Percentiles rank a stretch among this genome's conserved stretches.
phyloP scores from a whole-genome alignment of 768 basidiomycete species.

The Mycena leptocephala region DNA sequence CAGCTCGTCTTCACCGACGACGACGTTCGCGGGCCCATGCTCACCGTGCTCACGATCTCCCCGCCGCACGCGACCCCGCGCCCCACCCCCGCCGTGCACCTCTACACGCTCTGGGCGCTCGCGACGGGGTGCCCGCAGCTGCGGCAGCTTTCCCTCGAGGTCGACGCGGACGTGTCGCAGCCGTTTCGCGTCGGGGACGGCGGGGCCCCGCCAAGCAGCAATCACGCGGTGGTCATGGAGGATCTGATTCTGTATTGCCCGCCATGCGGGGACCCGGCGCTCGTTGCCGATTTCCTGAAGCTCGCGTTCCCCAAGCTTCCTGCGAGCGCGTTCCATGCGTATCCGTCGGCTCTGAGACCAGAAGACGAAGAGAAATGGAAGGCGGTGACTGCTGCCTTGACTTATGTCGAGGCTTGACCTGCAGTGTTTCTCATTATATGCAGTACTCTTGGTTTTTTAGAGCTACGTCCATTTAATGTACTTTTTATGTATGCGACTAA shows the following conservation, averaged over 20 bases:
- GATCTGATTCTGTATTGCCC: slow-evolving; percentile 29
- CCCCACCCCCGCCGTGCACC: not conserved
- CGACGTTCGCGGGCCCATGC: slow-evolving; percentile 28
- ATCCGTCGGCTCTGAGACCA: not conserved
- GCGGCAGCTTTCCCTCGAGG: slow-evolving; percentile 24
- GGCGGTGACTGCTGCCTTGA: not conserved
- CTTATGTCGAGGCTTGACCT: not conserved
- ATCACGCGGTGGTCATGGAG: slow-evolving; percentile 16
- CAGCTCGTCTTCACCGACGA: slow-evolving; percentile 22
- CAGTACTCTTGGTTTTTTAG: no score
- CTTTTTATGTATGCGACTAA: no score
- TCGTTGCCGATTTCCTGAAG: slow-evolving; percentile 28
- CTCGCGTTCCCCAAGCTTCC: slow-evolving; percentile 30
- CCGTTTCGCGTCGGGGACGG: slow-evolving; percentile 3
- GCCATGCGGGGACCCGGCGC: slow-evolving; percentile 31
- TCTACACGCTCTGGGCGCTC: slow-evolving; percentile 33
- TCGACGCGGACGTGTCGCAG: slow-evolving; percentile 23
- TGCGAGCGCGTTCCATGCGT: slow-evolving; percentile 22
- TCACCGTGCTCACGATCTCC: slow-evolving; percentile 7
- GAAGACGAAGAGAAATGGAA: slow-evolving; percentile 22
- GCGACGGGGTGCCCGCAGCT: slow-evolving; percentile 25
- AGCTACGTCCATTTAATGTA: no score
- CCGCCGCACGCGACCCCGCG: slow-evolving; percentile 10
- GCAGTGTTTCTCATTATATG: no score
- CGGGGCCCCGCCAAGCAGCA: no score